phyloP scores from a whole-genome alignment of 2,329 filamentous ascomycete species.

The Emergomyces orientalis region DNA sequence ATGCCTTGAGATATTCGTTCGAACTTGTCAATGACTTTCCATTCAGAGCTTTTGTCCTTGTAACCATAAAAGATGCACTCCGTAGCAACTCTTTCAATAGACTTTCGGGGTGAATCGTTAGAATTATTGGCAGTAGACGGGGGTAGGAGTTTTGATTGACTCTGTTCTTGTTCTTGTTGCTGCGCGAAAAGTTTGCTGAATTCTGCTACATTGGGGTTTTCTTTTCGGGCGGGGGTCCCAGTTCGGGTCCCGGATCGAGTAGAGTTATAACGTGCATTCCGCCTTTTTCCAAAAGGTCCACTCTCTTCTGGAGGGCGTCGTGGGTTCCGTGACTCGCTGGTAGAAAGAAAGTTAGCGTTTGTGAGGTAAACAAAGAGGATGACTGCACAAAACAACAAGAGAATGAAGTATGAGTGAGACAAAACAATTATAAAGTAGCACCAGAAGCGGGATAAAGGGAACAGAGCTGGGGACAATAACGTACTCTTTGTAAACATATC shows the following conservation, averaged over 20 bases:
- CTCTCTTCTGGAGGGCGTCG: constrained; percentile 50
- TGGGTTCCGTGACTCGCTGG: constrained; percentile 40
- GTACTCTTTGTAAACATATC: constrained; percentile 53
- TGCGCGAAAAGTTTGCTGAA: constrained; percentile 38
- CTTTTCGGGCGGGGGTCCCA: constrained; percentile 49
- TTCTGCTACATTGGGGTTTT: constrained; percentile 45
- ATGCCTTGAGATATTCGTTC: constrained; percentile 69
- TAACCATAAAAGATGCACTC: constrained; percentile 85
- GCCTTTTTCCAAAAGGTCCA: constrained; percentile 51
- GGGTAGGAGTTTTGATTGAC: constrained; percentile 22
- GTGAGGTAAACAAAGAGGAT: constrained; percentile 12
- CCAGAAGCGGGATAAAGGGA: not conserved
- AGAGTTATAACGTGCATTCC: constrained; percentile 37
- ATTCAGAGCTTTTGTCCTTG: constrained; percentile 56
- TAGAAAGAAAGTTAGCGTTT: not conserved
- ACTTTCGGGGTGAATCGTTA: constrained; percentile 31
- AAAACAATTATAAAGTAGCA: constrained; percentile 1
- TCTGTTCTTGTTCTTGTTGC: constrained; percentile 37
- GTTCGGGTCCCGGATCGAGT: constrained; percentile 47
- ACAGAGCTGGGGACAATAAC: constrained; percentile 19
- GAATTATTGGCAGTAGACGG: constrained; percentile 30
- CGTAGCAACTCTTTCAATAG: constrained; percentile 48
- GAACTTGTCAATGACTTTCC: constrained; percentile 81
- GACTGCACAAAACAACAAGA: not conserved
- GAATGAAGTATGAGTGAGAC: not conserved